Percentiles rank a stretch among this genome's conserved stretches.
phyloP scores from a whole-genome alignment of 2,329 filamentous ascomycete species.

The Phaeosphaeria sp. region DNA sequence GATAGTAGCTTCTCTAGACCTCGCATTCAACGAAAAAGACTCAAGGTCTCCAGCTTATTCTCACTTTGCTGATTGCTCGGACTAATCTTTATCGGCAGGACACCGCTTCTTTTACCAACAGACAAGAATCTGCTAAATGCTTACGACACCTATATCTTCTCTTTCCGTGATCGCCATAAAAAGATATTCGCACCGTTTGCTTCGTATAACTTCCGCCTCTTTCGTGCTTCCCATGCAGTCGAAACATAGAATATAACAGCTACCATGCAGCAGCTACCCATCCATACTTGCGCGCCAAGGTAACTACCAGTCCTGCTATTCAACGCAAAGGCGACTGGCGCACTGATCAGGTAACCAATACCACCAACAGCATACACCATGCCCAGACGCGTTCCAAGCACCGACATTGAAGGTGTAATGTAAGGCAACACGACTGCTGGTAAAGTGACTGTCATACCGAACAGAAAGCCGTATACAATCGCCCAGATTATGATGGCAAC shows the following conservation, averaged over 20 bases:
- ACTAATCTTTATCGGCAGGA: too few species aligned
- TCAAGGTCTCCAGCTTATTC: too few species aligned
- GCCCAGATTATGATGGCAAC: neutral
- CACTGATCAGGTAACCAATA: neutral
- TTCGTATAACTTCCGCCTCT: neutral
- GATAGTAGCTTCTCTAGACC: too few species aligned
- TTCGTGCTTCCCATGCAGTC: neutral
- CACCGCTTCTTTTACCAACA: too few species aligned
- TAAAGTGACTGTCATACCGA: neutral
- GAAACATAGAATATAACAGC: neutral
- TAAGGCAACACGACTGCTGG: neutral
- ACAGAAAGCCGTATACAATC: neutral
- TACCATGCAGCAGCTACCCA: too few species aligned
- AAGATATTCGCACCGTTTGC: neutral
- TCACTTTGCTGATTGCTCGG: too few species aligned
- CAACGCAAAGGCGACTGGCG: too few species aligned
- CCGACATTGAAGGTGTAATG: neutral
- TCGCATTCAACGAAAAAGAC: too few species aligned
- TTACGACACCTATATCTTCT: neutral
- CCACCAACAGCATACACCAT: too few species aligned
- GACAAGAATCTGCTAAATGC: too few species aligned
- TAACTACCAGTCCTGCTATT: too few species aligned
- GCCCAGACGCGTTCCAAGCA: neutral
- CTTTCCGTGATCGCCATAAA: neutral
- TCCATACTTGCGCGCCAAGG: too few species aligned